A percentile compares a stretch with the other conserved stretches of the same genome.
These are phyloP conservation scores for Trichoderma citrinoviride DNA, from an alignment of 2,329 filamentous ascomycete genomes.

Conservation along the genomic window DNA sequence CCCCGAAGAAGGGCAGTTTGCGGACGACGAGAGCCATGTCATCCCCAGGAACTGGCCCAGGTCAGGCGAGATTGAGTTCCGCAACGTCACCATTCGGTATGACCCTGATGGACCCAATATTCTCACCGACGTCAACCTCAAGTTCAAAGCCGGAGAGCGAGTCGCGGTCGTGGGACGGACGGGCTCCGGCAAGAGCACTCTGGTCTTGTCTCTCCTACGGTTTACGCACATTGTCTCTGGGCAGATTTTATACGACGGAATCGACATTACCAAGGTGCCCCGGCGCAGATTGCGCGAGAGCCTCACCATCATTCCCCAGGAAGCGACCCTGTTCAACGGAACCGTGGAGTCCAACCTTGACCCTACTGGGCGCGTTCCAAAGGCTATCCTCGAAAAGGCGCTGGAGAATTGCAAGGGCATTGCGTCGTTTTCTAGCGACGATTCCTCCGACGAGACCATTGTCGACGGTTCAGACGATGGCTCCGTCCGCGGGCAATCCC, in stretches of 20 bases:
- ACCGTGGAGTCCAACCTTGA: slow-evolving; percentile 59
- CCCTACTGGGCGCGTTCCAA: slow-evolving; percentile 56
- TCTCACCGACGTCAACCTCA: slow-evolving; percentile 49
- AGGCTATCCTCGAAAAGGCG: slow-evolving; percentile 54
- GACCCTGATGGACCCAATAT: slow-evolving; percentile 47
- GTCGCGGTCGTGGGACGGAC: slow-evolving; percentile 80
- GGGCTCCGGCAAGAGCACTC: slow-evolving; percentile 78
- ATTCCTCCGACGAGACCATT: slow-evolving; percentile 34
- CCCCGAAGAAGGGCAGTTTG: slow-evolving; percentile 40
- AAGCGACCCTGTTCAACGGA: slow-evolving; percentile 56
- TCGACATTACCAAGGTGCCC: slow-evolving; percentile 53
- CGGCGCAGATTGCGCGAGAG: slow-evolving; percentile 51
- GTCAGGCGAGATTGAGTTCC: slow-evolving; percentile 49
- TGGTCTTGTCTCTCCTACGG: slow-evolving; percentile 54
- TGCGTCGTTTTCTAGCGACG: slow-evolving; percentile 48
- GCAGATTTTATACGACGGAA: slow-evolving; percentile 53
- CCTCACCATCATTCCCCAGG: slow-evolving; percentile 58
- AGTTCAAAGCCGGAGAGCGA: slow-evolving; percentile 64
- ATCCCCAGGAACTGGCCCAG: slow-evolving; percentile 46
- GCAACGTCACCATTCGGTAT: slow-evolving; percentile 51
- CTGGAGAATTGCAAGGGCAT: slow-evolving; percentile 62
- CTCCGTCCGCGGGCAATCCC: slow-evolving; percentile 22
- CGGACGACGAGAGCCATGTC: slow-evolving; percentile 38
- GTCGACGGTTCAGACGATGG: slow-evolving; percentile 25
- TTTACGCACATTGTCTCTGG: slow-evolving; percentile 53